These are phyloP conservation scores for Chlorella sp. DNA, from an alignment of 139 green algal genomes.

Conservation along the genomic window DNA sequence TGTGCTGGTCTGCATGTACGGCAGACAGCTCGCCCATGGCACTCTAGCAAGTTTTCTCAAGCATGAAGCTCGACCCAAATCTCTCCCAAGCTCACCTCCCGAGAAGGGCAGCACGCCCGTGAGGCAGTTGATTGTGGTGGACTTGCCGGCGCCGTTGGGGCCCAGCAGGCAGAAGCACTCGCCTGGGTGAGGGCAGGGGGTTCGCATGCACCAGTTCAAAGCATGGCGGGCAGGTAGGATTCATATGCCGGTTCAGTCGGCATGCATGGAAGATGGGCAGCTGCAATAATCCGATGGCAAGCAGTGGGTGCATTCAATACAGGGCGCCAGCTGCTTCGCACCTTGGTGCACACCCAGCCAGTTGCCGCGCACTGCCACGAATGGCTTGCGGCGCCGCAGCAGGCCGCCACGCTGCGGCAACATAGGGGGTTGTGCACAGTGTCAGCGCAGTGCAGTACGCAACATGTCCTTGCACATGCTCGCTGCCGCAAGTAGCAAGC, in stretches of 20 bases:
- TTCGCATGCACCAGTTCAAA: background rate
- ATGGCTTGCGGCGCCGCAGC: constrained; percentile 15
- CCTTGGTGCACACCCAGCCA: constrained; percentile 59
- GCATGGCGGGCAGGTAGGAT: background rate
- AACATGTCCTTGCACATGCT: too few relatives aligned
- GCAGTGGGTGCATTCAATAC: too few relatives aligned
- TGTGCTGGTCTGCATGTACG: too few relatives aligned
- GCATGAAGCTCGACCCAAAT: background rate
- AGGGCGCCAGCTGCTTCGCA: background rate
- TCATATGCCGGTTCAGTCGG: too few relatives aligned
- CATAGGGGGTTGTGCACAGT: too few relatives aligned
- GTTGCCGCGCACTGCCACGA: constrained; percentile 52
- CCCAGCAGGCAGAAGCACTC: constrained; percentile 73
- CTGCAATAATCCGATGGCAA: too few relatives aligned
- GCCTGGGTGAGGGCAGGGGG: constrained; percentile 17
- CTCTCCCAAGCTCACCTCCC: background rate
- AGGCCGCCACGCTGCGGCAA: constrained; percentile 14
- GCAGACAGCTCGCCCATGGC: too few relatives aligned
- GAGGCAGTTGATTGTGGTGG: constrained; percentile 71
- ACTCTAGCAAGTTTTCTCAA: too few relatives aligned
- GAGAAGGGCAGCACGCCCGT: constrained; percentile 54
- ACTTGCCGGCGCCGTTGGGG: constrained; percentile 73
- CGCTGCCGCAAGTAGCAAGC: too few relatives aligned
- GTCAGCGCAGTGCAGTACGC: too few relatives aligned
- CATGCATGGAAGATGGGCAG: too few relatives aligned